Evolutionary conservation across 805 yeast species (phyloP).

Genomic region (Vanderwaltozyma verrucispora): DNA sequence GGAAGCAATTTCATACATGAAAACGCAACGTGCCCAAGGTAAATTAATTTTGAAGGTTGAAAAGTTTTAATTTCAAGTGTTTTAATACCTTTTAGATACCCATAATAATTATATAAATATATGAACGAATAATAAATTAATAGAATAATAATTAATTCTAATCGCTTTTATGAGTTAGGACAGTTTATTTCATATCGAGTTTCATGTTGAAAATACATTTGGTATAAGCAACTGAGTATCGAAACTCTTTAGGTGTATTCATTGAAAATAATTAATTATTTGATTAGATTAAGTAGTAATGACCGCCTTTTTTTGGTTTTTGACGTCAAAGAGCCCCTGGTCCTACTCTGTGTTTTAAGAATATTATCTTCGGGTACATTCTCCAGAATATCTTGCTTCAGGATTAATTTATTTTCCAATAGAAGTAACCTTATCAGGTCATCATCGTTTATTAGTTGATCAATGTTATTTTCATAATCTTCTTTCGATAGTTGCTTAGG

Average conservation of each 20-base stretch:
- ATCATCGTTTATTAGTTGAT: slow-evolving; percentile 17
- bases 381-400: not conserved
- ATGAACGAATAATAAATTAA: too few relatives aligned
- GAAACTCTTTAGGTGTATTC: too few relatives aligned
- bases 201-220: too few relatives aligned
- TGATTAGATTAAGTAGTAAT: slow-evolving; percentile 17
- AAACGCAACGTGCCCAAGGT: slow-evolving; percentile 49
- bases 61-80: slow-evolving; percentile 26
- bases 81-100: too few relatives aligned
- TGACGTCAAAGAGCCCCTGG: not conserved
- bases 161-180: too few relatives aligned
- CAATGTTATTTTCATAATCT: slow-evolving; percentile 13
- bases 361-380: not conserved
- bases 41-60: slow-evolving; percentile 50
- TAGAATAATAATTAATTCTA: too few relatives aligned
- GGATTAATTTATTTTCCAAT: not conserved
- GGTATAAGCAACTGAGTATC: too few relatives aligned
- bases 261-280: too few relatives aligned
- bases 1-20: slow-evolving; percentile 45
- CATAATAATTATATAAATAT: too few relatives aligned
- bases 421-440: slow-evolving; percentile 10
- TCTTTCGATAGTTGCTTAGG: not conserved
- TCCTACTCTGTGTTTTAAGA: not conserved
- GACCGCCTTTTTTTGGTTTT: slow-evolving; percentile 16
- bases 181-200: too few relatives aligned